Evolutionary conservation across 2,329 filamentous ascomycete genomes (phyloP).

Genomic region (Zymoseptoria crescenta): DNA sequence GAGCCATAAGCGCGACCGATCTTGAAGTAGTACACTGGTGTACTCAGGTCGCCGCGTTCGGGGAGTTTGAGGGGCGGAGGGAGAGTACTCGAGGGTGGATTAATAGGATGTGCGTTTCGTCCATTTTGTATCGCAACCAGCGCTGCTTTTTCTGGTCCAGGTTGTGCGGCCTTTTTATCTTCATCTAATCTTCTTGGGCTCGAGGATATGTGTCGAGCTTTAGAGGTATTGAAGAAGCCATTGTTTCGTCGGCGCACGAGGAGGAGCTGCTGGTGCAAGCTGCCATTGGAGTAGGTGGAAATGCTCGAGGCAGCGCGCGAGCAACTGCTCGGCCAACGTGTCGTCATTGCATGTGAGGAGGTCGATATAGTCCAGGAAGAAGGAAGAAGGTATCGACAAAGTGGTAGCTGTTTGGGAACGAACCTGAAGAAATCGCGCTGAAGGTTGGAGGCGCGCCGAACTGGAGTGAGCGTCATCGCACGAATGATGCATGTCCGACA

Average conservation of each 20-base stretch:
- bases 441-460: not conserved
- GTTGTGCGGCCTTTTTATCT: slow-evolving; percentile 5
- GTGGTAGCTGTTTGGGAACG: no score
- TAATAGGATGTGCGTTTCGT: slow-evolving; percentile 48
- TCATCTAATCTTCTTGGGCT: slow-evolving; percentile 1
- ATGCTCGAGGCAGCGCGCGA: slow-evolving; percentile 22
- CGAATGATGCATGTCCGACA: not conserved
- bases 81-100: slow-evolving; percentile 65
- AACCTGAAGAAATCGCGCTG: not conserved
- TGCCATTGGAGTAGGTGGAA: slow-evolving; percentile 6
- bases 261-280: slow-evolving; percentile 1
- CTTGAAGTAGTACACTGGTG: slow-evolving; percentile 48
- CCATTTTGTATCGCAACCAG: slow-evolving; percentile 24
- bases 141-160: slow-evolving; percentile 14
- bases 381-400: no score
- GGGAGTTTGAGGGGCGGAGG: slow-evolving; percentile 63
- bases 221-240: not conserved
- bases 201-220: slow-evolving; percentile 3
- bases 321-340: slow-evolving; percentile 23
- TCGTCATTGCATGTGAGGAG: slow-evolving; percentile 30
- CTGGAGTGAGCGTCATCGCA: not conserved
- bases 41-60: slow-evolving; percentile 40
- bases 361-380: not conserved
- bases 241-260: not conserved
- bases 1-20: slow-evolving; percentile 66